phyloP scores from a whole-genome alignment of 2,329 filamentous ascomycete species.

The Fusarium sp. region DNA sequence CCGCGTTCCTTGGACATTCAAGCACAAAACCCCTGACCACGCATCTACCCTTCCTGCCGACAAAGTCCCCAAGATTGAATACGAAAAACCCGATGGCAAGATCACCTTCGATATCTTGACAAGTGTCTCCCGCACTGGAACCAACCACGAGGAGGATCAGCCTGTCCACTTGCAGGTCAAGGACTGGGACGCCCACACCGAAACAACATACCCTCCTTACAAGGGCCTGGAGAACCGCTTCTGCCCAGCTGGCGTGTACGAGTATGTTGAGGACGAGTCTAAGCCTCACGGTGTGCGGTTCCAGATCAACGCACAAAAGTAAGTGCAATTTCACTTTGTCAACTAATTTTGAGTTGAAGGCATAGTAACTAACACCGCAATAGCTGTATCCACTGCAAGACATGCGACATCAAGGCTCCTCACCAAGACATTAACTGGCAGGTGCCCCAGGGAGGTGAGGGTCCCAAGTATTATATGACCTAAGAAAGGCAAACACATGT shows the following conservation, averaged over 20 bases:
- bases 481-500: slow-evolving; percentile 45
- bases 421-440: slow-evolving; percentile 98
- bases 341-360: background rate
- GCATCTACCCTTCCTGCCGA: slow-evolving; percentile 84
- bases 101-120: slow-evolving; percentile 97
- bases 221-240: slow-evolving; percentile 96
- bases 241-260: slow-evolving; percentile 97
- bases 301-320: slow-evolving; percentile 98
- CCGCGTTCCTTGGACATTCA: slow-evolving; percentile 90
- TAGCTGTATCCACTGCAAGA: slow-evolving; percentile 99
- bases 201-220: slow-evolving; percentile 85
- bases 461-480: slow-evolving; percentile 79
- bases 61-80: slow-evolving; percentile 88
- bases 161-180: slow-evolving; percentile 94
- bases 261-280: slow-evolving; percentile 92
- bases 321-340: slow-evolving; percentile 59
- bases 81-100: slow-evolving; percentile 95
- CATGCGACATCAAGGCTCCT: slow-evolving; percentile 98
- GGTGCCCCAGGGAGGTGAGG: slow-evolving; percentile 91
- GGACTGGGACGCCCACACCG: slow-evolving; percentile 93
- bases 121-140: slow-evolving; percentile 93
- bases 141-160: slow-evolving; percentile 98
- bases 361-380: slow-evolving; percentile 19
- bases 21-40: slow-evolving; percentile 83
- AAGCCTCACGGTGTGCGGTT: slow-evolving; percentile 93